Base-by-base conservation (phyloP, 1,284 basidiomycete genomes). In the Marasmius sp. region DNA sequence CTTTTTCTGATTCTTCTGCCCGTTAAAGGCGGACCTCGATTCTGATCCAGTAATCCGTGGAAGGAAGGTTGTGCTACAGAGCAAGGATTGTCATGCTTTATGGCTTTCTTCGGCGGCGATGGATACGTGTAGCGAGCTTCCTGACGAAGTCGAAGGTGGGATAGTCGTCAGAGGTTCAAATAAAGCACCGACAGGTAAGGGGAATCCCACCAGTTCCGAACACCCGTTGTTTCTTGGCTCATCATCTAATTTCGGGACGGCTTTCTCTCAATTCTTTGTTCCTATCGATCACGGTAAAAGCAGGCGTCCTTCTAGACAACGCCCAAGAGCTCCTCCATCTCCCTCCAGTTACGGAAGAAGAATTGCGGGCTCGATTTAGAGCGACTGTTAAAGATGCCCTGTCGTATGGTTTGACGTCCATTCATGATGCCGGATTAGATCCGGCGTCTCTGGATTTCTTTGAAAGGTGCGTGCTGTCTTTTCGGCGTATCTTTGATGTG, bases 231-330 rank as follows among this genome's bases (percentile, higher is more conserved):
- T 27, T 27, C 27, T 5, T 27, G 27, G 27, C 27, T 53, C 16
- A 36, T 27, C 39, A 8, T 2, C 49, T 49, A 18, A n/a, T 37
- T n/a, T 56, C 43, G 33, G 27, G 38, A 11, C 74, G 55, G 55
- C 64, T 69, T 5, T 9, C 34, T 39, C 10, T 22, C 20, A 47
- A 36, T 8, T 11, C 41, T 49, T 5, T 22, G 20, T 14, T 47
- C 20, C 45, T 47, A n/a, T 12, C 12, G 41, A 12, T n/a, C 6
- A 6, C 41, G 41, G 34, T 49, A 20, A 0, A 27, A 8, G 12
- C 55, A 90, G 88, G 88, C 22, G 75, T 91, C 27, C 87, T 93
- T 65, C 75, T 91, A 18, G 90, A 92, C 72, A 87, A 88, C 20
- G 91, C 90, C 0, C 58, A 60, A 37, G 38, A 49, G 11, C 38